phyloP scores from a whole-genome alignment of 306 rosid species.

The Quercus variabilis region DNA sequence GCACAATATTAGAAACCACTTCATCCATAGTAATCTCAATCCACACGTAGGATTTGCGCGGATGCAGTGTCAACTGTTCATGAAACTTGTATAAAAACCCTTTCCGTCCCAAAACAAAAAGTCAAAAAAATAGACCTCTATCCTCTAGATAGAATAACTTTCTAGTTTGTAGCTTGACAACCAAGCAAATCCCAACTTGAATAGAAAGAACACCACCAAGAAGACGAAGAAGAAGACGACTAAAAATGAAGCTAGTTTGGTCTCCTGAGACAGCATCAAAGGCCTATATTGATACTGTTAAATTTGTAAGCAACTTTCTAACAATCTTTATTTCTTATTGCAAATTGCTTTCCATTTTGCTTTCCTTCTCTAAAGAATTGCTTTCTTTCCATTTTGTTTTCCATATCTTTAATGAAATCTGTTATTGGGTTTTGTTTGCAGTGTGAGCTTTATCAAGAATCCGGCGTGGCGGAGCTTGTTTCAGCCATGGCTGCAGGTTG shows the following conservation, averaged over 20 bases:
- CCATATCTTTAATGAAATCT: background rate
- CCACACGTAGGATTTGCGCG: conserved; percentile 39
- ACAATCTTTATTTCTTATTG: no score
- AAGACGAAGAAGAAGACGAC: background rate
- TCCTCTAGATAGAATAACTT: background rate
- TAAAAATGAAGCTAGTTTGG: conserved; percentile 82
- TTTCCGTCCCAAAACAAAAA: conserved; percentile 9
- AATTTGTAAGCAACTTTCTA: conserved; percentile 49
- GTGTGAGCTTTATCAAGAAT: conserved; percentile 59
- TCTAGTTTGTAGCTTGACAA: conserved; percentile 5
- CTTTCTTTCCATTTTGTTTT: background rate
- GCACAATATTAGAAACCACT: background rate
- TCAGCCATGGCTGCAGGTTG: conserved; percentile 98
- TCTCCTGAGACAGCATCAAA: conserved; percentile 82
- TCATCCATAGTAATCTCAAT: conserved; percentile 28
- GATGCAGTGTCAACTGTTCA: conserved; percentile 42
- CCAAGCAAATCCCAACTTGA: conserved; percentile 6
- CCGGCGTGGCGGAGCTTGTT: conserved; percentile 80
- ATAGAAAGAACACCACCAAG: background rate
- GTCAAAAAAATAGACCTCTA: background rate
- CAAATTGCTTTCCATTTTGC: no score
- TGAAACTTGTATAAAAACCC: background rate
- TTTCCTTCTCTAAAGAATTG: no score
- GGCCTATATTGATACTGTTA: conserved; percentile 85
- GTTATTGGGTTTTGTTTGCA: conserved; percentile 20